Base-by-base conservation (phyloP, 1,139 yeast species). In the Yamadazyma trypodendri region DNA sequence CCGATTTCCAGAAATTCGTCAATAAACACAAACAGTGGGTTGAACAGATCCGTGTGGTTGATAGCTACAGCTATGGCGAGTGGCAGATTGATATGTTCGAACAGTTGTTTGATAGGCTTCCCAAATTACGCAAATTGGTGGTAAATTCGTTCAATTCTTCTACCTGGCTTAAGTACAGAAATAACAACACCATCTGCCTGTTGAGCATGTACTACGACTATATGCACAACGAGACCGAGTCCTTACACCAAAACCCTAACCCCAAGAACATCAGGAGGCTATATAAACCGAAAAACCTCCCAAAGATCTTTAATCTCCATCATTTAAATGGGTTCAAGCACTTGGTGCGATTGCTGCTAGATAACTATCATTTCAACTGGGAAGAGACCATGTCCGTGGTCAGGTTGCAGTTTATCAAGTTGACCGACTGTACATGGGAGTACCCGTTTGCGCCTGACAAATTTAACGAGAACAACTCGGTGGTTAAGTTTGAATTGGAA, bases 371-470 rank as follows among this genome's bases (percentile, higher is more conserved):
- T 45, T 57, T 64, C 42, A 57, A 60, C 46, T 67, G 65, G 68
- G 62, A 52, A 9, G 48, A 49, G 5, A 9, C 22, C 7, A 31
- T 37, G 2, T 31, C 25, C 28, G 32, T 34, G 35, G 37, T 44
- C 9, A 41, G 40, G 10, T 28, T 69, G 12, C 34, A 31, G 23
- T 16, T 28, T 13, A 20, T 47, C 12, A 31, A 46, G 2, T 48
- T 71, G 6, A 42, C 49, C 8, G 60, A 69, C 45, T 71, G 76
- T 49, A 59, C 68, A 1, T 71, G 76, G 76, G 72, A 65, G 36
- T 70, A 65, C 35, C 76, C 76, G 1, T 71, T 70, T 41, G 48
- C 58, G 8, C 45, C 67, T 10, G 45, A 58, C 3, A 60, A 58
- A 34, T 69, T 71, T 49, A 68, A 68, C 39, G 43, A 39, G 6